phyloP scores from a whole-genome alignment of 1,284 basidiomycete species.

The Cryptococcus deneoformans region DNA sequence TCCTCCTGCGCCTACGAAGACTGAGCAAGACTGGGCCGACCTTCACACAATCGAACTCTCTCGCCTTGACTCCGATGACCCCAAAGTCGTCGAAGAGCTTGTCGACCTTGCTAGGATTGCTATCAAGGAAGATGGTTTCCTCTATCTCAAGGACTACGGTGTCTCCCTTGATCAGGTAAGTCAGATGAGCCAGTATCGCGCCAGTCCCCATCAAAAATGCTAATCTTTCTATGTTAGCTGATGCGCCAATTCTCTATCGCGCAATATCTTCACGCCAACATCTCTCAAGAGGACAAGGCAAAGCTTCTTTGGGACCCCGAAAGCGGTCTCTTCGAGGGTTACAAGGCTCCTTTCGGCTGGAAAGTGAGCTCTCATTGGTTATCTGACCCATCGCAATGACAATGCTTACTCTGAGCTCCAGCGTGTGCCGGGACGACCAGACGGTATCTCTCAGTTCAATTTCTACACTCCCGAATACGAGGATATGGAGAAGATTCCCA shows the following conservation, averaged over 20 bases:
- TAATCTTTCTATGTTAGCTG: slow-evolving; percentile 9
- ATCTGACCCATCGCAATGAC: neutral
- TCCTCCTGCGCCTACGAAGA: slow-evolving; percentile 18
- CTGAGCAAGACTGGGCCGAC: slow-evolving; percentile 20
- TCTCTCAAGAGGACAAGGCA: slow-evolving; percentile 29
- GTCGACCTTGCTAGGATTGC: slow-evolving; percentile 15
- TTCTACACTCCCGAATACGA: slow-evolving; percentile 42
- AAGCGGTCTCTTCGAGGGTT: slow-evolving; percentile 34
- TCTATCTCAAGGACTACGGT: slow-evolving; percentile 23
- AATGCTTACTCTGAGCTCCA: slow-evolving; percentile 19
- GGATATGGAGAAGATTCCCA: slow-evolving; percentile 18
- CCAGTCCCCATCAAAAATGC: neutral
- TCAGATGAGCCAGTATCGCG: too few relatives aligned
- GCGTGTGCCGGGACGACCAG: slow-evolving; percentile 30
- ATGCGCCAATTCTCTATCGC: slow-evolving; percentile 28
- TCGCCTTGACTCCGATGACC: slow-evolving; percentile 22
- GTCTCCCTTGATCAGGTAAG: slow-evolving; percentile 19
- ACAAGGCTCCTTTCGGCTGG: slow-evolving; percentile 37
- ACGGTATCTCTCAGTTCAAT: slow-evolving; percentile 50
- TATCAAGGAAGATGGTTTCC: slow-evolving; percentile 22
- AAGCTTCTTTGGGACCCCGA: slow-evolving; percentile 27
- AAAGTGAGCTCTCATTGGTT: neutral
- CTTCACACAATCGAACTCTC: slow-evolving; percentile 23
- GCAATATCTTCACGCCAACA: slow-evolving; percentile 26
- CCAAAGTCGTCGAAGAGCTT: slow-evolving; percentile 16